Percentiles rank a stretch among this genome's conserved stretches.
These are phyloP conservation scores for Tillandsia fasciculata DNA, from an alignment of 176 grass and related monocot species.

Conservation along the genomic window DNA sequence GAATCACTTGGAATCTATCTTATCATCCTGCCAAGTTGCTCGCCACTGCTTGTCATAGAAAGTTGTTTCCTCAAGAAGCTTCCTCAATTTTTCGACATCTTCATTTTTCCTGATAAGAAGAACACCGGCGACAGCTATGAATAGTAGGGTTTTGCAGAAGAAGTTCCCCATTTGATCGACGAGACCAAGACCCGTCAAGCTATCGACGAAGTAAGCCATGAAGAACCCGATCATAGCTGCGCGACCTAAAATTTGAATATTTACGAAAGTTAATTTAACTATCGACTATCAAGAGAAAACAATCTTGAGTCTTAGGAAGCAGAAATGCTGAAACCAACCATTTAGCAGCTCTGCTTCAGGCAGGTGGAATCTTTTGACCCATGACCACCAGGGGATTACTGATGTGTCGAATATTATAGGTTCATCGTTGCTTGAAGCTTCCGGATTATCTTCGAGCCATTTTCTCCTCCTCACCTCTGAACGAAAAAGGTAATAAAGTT, in stretches of 20 bases:
- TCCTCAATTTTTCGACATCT: constrained; percentile 64
- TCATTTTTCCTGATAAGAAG: constrained; percentile 77
- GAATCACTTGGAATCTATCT: neutral
- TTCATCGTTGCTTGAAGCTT: constrained; percentile 17
- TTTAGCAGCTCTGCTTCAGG: constrained; percentile 25
- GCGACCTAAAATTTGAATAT: constrained; percentile 37
- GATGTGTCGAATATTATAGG: constrained; percentile 23
- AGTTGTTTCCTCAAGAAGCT: constrained; percentile 69
- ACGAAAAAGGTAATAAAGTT: neutral
- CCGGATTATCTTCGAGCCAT: constrained; percentile 27
- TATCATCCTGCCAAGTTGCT: constrained; percentile 85
- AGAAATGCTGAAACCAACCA: constrained; percentile 10
- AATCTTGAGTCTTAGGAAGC: neutral
- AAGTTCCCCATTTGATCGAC: constrained; percentile 88
- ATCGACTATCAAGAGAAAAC: neutral
- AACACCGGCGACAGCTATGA: constrained; percentile 64
- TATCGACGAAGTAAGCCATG: constrained; percentile 97
- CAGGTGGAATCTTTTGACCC: constrained; percentile 27
- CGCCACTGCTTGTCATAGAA: constrained; percentile 98
- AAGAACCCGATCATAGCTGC: constrained; percentile 99
- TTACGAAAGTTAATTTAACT: neutral
- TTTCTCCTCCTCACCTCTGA: constrained; percentile 28
- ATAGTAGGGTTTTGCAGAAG: constrained; percentile 91
- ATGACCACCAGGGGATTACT: constrained; percentile 27
- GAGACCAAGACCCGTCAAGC: constrained; percentile 71